phyloP scores from a whole-genome alignment of 192 early-diverging fungal species.

The Gorgonomyces haynaldii region DNA sequence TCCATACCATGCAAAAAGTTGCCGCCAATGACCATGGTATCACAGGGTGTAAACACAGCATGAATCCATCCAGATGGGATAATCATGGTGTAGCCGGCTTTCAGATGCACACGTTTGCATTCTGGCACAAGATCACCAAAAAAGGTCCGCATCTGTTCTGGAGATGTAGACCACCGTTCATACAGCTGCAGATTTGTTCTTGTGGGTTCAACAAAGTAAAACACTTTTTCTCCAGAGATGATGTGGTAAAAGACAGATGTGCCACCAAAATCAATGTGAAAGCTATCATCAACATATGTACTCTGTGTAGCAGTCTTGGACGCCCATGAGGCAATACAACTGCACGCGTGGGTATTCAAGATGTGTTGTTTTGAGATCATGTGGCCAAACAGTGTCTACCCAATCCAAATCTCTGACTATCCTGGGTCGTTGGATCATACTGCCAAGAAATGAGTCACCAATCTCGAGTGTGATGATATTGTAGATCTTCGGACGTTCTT shows the following conservation, averaged over 20 bases:
- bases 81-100: conserved; percentile 78
- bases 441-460: conserved; percentile 55
- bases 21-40: conserved; percentile 85
- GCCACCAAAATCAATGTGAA: conserved; percentile 76
- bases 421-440: conserved; percentile 56
- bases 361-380: conserved; percentile 39
- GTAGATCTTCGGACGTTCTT: conserved; percentile 56
- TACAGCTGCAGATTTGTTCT: conserved; percentile 70
- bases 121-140: conserved; percentile 70
- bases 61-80: conserved; percentile 97
- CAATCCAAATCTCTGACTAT: conserved; percentile 81
- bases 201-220: conserved; percentile 83
- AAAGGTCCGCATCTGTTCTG: conserved; percentile 67
- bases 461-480: conserved; percentile 60
- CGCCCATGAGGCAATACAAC: conserved; percentile 87
- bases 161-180: conserved; percentile 78
- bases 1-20: conserved; percentile 83
- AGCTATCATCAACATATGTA: conserved; percentile 22
- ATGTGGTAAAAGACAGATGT: conserved; percentile 87
- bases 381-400: conserved; percentile 80
- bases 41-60: conserved; percentile 77
- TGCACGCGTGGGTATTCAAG: conserved; percentile 82
- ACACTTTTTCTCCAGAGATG: conserved; percentile 70
- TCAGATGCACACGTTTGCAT: conserved; percentile 63
- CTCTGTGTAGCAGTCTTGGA: conserved; percentile 84